Evolutionary conservation across 805 yeast genomes (phyloP).

Genomic region (Ogataea pilisensis): DNA sequence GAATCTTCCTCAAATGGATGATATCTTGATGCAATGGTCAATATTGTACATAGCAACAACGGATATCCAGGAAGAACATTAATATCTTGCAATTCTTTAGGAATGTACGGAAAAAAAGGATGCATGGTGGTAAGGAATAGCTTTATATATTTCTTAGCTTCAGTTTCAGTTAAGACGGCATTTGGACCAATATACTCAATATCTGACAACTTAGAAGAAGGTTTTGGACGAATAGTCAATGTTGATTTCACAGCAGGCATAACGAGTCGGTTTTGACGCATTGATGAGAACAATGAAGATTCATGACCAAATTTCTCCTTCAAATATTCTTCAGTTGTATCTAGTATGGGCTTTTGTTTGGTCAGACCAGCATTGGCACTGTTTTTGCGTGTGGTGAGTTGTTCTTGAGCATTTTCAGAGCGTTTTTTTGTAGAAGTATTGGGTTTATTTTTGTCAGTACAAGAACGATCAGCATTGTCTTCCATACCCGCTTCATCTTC

Average conservation of each 20-base stretch:
- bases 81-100: slow-evolving; percentile 64
- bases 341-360: not conserved
- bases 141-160: slow-evolving; percentile 53
- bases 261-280: slow-evolving; percentile 26
- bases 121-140: slow-evolving; percentile 75
- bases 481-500: not conserved
- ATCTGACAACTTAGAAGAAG: slow-evolving; percentile 46
- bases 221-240: slow-evolving; percentile 41
- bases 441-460: not conserved
- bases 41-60: slow-evolving; percentile 70
- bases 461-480: not conserved
- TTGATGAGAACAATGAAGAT: slow-evolving; percentile 20
- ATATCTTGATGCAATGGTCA: slow-evolving; percentile 78
- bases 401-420: not conserved
- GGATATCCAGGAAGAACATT: slow-evolving; percentile 73
- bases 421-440: not conserved
- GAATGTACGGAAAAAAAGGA: slow-evolving; percentile 87
- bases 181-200: slow-evolving; percentile 61
- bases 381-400: not conserved
- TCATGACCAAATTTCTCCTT: slow-evolving; percentile 29
- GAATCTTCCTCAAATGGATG: slow-evolving; percentile 50
- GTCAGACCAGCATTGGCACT: not conserved
- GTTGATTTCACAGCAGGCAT: slow-evolving; percentile 44
- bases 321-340: slow-evolving; percentile 6
- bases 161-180: slow-evolving; percentile 52